Percentiles rank a stretch among this genome's conserved stretches.
phyloP scores from a whole-genome alignment of 2,329 filamentous ascomycete species.

The Fusarium sacchari region DNA sequence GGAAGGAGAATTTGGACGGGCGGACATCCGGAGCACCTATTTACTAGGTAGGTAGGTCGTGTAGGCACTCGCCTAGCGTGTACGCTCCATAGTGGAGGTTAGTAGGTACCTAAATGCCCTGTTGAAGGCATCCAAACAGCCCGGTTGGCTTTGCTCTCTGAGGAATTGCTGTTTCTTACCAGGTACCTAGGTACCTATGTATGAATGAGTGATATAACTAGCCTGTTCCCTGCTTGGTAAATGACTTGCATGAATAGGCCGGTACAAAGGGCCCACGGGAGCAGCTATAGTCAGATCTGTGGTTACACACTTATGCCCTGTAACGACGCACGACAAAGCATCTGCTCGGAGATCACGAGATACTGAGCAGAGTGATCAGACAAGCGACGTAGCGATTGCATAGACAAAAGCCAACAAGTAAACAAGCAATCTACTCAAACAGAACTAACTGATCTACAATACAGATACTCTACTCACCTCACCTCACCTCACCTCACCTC shows the following conservation, averaged over 20 bases:
- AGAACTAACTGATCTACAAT: not conserved
- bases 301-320: constrained; percentile 5
- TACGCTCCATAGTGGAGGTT: no score
- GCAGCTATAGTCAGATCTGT: not conserved
- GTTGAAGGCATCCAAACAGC: not conserved
- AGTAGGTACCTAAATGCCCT: not conserved
- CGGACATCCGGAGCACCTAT: constrained; percentile 2
- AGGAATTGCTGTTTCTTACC: not conserved
- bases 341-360: constrained; percentile 19
- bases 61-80: not conserved
- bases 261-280: not conserved
- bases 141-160: not conserved
- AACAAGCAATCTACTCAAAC: not conserved
- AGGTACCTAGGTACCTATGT: not conserved
- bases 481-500: no score
- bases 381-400: not conserved
- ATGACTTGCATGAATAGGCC: not conserved
- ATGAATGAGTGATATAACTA: not conserved
- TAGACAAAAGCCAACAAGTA: not conserved
- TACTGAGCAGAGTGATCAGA: not conserved
- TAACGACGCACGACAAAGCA: not conserved
- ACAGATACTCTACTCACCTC: not conserved
- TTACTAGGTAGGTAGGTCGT: no score
- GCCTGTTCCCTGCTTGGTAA: not conserved
- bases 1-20: constrained; percentile 1